Evolutionary conservation across 371 early-diverging fungal species (phyloP).

Genomic region (Thermomucor indicae-seudaticae): DNA sequence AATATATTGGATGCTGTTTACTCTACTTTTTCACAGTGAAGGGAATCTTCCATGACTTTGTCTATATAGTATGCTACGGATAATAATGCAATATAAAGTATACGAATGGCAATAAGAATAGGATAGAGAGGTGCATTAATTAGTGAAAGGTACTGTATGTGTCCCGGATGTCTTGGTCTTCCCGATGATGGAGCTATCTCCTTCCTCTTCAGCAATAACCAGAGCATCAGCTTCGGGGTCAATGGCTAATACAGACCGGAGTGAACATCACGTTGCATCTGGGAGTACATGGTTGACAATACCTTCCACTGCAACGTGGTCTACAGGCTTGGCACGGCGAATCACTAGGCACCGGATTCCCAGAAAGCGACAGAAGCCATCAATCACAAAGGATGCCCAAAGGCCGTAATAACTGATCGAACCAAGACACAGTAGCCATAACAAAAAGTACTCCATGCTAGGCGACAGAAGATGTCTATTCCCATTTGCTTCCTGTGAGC

Average conservation of each 20-base stretch:
- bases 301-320: conserved; percentile 4
- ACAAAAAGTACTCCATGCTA: conserved; percentile 7
- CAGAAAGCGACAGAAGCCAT: conserved; percentile 80
- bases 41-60: too few relatives aligned
- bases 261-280: too few relatives aligned
- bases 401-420: conserved; percentile 8
- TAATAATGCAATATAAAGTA: too few relatives aligned
- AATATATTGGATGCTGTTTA: too few relatives aligned
- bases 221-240: conserved; percentile 1
- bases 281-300: neutral
- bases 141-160: too few relatives aligned
- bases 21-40: too few relatives aligned
- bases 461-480: conserved; percentile 9
- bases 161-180: too few relatives aligned
- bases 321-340: conserved; percentile 16
- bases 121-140: too few relatives aligned
- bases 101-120: too few relatives aligned
- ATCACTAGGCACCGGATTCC: conserved; percentile 83
- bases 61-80: too few relatives aligned
- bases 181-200: neutral
- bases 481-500: neutral
- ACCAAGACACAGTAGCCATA: conserved; percentile 10
- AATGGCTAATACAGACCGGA: neutral
- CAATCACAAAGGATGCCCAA: conserved; percentile 82
- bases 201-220: conserved; percentile 5